Evolutionary conservation across 345 rosid species (phyloP).

Genomic region (Microcos paniculata): DNA sequence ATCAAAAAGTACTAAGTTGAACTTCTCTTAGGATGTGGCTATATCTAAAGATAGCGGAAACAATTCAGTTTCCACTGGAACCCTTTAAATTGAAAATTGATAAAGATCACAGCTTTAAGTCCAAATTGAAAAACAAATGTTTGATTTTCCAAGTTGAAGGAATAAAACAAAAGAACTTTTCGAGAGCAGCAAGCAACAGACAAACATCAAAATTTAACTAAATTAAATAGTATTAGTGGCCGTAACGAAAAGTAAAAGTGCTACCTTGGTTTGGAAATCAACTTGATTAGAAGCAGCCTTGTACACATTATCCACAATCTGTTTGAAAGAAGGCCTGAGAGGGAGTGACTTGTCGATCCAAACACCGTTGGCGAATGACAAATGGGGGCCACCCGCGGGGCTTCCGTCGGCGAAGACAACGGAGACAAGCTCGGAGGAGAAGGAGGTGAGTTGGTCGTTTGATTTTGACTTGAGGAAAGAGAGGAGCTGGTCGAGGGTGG

Average conservation of each 20-base stretch:
- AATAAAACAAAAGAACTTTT: not conserved
- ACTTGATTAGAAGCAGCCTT: constrained; percentile 60
- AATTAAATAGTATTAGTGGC: too few species aligned
- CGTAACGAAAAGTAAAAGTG: not conserved
- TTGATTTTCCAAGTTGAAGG: not conserved
- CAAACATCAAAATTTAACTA: not conserved
- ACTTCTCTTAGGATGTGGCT: not conserved
- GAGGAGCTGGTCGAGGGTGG: constrained; percentile 71
- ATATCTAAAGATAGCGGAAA: not conserved
- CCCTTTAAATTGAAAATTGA: not conserved
- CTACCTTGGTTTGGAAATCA: constrained; percentile 76
- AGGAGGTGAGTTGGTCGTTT: constrained; percentile 47
- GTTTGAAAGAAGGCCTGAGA: constrained; percentile 56
- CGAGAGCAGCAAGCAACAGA: not conserved
- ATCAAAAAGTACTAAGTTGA: not conserved
- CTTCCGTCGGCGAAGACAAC: constrained; percentile 72
- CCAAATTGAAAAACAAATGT: not conserved
- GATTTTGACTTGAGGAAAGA: constrained; percentile 67
- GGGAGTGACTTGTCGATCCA: constrained; percentile 71
- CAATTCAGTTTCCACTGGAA: not conserved
- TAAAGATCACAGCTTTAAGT: not conserved
- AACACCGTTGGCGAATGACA: constrained; percentile 60
- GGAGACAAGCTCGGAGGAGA: constrained; percentile 58
- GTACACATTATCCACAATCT: constrained; percentile 50
- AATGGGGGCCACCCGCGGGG: constrained; percentile 57